Evolutionary conservation across 306 rosid genomes (phyloP), one percentile per base, ranked within the genome.

Genomic region (Begonia peltatifolia): DNA sequence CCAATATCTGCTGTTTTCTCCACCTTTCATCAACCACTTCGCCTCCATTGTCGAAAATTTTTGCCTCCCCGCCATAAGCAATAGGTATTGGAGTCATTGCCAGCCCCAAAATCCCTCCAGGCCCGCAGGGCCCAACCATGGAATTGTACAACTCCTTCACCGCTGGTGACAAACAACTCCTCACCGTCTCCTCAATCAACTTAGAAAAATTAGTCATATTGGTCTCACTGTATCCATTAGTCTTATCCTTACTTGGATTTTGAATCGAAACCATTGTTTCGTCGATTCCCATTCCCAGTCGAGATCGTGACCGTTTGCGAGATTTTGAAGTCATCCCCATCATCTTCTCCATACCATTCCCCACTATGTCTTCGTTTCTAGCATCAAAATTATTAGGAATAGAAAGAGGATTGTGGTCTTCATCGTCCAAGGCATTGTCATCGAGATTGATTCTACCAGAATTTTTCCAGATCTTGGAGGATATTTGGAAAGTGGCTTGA

Each of bases 391-490:
- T 71, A 35, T 22, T 56, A 7, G 68, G 63, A 69, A 69, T 73
- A 14, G 38, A 30, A 30, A 30, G 7, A 30, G 68, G 78, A 55
- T 74, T 71, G 57, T 76, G 65, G 60, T 82, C 92, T 23, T 82
- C 92, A 25, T 82, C 92, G 30, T 82, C 92, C 14, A 82, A 12
- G 18, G 76, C 76, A 35, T 67, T 72, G 36, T 76, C 76, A 9
- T 71, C 85, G 17, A 53, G 79, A 46, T 64, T 71, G 48, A 67
- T 56, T 6, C 71, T 80, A 2, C 71, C 81, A 12, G 58, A 57
- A 54, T 56, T 67, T 42, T 81, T 79, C 99, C 96, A 92, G 60
- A 92, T 92, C 94, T 74, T 79, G 52, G 71, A 71, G 14, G 96
- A 92, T 54, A 86, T 79, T 67, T 92, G 81, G 35, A 86, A 92